Base-by-base conservation (phyloP, 2,329 filamentous ascomycete species). In the Lachnellula cervina region DNA sequence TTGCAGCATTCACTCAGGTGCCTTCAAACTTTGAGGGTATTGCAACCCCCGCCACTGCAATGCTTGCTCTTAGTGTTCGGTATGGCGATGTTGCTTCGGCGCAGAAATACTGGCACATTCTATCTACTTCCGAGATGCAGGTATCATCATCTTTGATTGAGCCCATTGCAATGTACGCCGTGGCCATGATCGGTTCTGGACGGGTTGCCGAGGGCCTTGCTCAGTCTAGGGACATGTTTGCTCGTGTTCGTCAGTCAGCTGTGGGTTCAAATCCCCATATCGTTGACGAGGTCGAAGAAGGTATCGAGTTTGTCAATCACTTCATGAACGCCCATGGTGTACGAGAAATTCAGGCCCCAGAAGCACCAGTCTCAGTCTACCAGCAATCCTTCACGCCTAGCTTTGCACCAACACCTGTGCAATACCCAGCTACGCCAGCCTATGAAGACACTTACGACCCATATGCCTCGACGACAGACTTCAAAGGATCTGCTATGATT, bases 401-500 rank as follows among this genome's bases (percentile, higher is more conserved):
- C 0, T 82, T 76, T 25, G 65, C 71, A 16, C 69, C 76, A 14
- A 65, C 71, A 14, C 69, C 76, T n/a, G 80, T 79, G 4, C 74
- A 80, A 11, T 83, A 77, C 56, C 70, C 81, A 45, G 78, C 82
- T 11, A 74, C 79, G 2, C 79, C 84, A 4, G 80, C 81, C 52
- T 86, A 83, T 56, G 88, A 95, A 66, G 93, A 97, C 62, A 86
- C 84, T 7, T 95, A 88, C 66, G 94, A 99, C 68, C 94, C 94
- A 1, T 96, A 97, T 69, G 89, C 88, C 14, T 84, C 89, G 66
- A 91, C 83, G 62, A 96, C 90, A 35, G 94, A 99, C 71, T 93
- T 94, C 77, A 93, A 93, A 73, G 92, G 90, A 42, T 97, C 94
- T 13, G 87, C 91, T 16, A 79, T 90, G 56, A 97, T 97, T 67